A percentile compares a stretch with the other conserved stretches of the same genome.
These are phyloP conservation scores for Fusarium stilboides DNA, from an alignment of 2,329 filamentous ascomycete genomes.

Conservation along the genomic window DNA sequence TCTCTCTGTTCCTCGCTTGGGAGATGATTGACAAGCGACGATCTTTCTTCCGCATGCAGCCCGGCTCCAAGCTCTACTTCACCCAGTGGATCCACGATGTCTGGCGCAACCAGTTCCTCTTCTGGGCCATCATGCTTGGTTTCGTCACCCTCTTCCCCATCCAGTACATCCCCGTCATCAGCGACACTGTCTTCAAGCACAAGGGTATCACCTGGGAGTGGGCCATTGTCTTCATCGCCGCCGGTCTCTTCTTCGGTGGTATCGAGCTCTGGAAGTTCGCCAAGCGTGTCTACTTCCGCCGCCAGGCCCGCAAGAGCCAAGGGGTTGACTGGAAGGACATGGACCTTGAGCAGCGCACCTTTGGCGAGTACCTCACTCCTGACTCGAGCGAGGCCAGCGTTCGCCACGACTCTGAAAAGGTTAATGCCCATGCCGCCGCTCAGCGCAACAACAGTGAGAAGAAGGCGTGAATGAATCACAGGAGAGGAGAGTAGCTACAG, in stretches of 20 bases:
- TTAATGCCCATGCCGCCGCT: slow-evolving; percentile 26
- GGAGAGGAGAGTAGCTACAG: neutral
- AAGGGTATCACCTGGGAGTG: slow-evolving; percentile 74
- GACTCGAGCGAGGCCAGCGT: slow-evolving; percentile 50
- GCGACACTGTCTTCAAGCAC: slow-evolving; percentile 72
- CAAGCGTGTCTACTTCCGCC: slow-evolving; percentile 64
- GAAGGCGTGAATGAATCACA: slow-evolving; percentile 40
- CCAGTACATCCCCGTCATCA: slow-evolving; percentile 73
- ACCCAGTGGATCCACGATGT: slow-evolving; percentile 78
- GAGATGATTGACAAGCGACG: slow-evolving; percentile 82
- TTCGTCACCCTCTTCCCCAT: slow-evolving; percentile 66
- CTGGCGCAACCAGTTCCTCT: slow-evolving; percentile 81
- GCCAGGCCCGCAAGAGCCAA: slow-evolving; percentile 39
- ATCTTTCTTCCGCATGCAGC: slow-evolving; percentile 82
- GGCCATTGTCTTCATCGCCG: slow-evolving; percentile 70
- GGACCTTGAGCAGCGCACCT: slow-evolving; percentile 59
- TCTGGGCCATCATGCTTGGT: slow-evolving; percentile 71
- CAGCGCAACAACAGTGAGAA: slow-evolving; percentile 33
- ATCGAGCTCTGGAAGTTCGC: slow-evolving; percentile 72
- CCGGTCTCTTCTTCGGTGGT: slow-evolving; percentile 70
- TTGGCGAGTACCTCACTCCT: slow-evolving; percentile 56
- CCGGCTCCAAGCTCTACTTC: slow-evolving; percentile 71
- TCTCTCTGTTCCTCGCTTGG: slow-evolving; percentile 83
- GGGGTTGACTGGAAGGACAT: slow-evolving; percentile 56
- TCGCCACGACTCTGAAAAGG: slow-evolving; percentile 48